Evolutionary conservation across 2,329 filamentous ascomycete species (phyloP).

Genomic region (Venturia carpophila): DNA sequence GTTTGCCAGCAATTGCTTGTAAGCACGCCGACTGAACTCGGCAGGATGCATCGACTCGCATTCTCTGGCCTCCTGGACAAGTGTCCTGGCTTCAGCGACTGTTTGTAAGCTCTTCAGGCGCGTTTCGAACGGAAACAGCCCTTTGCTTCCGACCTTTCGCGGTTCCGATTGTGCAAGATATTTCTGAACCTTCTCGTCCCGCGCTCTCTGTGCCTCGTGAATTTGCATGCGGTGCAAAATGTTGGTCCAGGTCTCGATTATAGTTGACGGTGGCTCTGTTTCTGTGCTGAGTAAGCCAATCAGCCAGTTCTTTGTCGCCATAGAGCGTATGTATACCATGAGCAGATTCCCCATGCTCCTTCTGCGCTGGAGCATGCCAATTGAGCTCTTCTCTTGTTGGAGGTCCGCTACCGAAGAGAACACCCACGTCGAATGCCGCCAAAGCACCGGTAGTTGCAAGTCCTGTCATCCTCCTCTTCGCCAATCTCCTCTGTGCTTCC

Average conservation of each 20-base stretch:
- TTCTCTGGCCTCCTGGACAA: background rate
- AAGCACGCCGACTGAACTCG: slow-evolving; percentile 2
- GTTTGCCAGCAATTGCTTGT: slow-evolving; percentile 1
- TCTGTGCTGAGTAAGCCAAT: background rate
- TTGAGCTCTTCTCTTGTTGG: slow-evolving; percentile 9
- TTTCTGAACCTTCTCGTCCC: background rate
- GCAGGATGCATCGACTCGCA: background rate
- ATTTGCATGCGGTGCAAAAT: background rate
- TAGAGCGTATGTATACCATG: background rate
- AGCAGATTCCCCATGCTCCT: too few species aligned
- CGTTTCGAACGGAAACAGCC: background rate
- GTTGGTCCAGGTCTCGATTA: background rate
- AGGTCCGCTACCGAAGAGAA: slow-evolving; percentile 15
- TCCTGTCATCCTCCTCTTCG: slow-evolving; percentile 49
- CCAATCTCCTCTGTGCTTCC: slow-evolving; percentile 50
- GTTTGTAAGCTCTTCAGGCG: background rate
- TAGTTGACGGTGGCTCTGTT: background rate
- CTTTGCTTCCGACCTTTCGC: background rate
- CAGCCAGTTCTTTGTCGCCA: background rate
- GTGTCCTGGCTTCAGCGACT: background rate
- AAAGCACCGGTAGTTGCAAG: slow-evolving; percentile 31
- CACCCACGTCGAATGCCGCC: slow-evolving; percentile 6
- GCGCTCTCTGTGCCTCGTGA: background rate
- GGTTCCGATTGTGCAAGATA: background rate
- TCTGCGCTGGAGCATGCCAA: slow-evolving; percentile 3